Evolutionary conservation across 305 asterid species (phyloP), one percentile per base, ranked within the genome.

Genomic region (Rubia tinctorum): DNA sequence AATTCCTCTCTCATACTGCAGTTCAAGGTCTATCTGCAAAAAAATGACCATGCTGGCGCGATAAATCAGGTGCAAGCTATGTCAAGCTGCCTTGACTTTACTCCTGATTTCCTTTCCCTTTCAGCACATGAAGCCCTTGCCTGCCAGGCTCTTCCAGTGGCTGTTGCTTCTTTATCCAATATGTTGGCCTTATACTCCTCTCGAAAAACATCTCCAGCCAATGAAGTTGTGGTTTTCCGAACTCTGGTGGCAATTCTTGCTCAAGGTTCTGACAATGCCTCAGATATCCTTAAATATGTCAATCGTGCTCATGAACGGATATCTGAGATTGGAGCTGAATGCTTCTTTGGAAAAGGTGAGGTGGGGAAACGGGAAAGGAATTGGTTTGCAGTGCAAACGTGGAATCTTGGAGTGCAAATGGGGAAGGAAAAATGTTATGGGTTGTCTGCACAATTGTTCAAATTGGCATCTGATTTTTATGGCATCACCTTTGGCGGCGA

Each of bases 51-150:
- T 73, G 60, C 59, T 82, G 78, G 80, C 8, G 97, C 99, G 25
- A 87, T 85, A 69, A 69, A 88, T 80, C 97, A 91, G 91, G 84
- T 91, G 88, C 92, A 87, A 86, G 93, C 93, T 71, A 89, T 94
- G 97, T 88, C 96, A 72, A 89, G 83, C 87, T 89, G 93, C 84
- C 92, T 91, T 40, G 99, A 94, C 84, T 94, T 94, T 88, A 91
- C 87, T 81, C 83, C 88, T 44, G 98, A 94, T 69, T 94, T 90
- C 87, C 92, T 94, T 77, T 90, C 93, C 72, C 92, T 94, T 71
- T 69, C 97, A 55, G 99, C 96, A 73, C 99, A 91, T 68, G 99
- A 94, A 85, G 93, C 99, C 61, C 82, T 91, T 68, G 92, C 97
- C 67, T 89, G 91, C 80, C 82, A 79, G 76, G 84, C 96, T 68